Conservation (phyloP, 202 grass and related monocot genomes). For the Panicum virgatum region DNA sequence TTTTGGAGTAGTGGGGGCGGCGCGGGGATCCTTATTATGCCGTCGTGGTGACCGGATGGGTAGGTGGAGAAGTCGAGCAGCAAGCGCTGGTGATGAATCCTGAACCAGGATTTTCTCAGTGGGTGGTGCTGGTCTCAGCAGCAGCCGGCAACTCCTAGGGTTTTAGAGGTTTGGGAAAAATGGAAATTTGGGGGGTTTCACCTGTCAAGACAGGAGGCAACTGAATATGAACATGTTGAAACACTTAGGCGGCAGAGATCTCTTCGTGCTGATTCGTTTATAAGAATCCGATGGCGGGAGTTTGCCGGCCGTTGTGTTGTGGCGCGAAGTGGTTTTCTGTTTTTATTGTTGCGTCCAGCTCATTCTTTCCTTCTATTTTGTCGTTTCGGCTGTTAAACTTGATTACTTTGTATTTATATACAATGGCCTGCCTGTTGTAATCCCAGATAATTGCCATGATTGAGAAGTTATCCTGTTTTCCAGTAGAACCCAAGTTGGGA, state of each 20-base stretch:
- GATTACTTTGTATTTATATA: neutral
- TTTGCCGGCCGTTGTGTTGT: neutral
- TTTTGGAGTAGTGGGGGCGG: neutral
- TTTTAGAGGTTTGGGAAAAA: conserved; percentile 19
- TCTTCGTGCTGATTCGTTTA: neutral
- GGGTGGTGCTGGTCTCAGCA: neutral
- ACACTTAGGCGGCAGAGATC: neutral
- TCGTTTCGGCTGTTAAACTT: neutral
- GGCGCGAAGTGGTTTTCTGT: neutral
- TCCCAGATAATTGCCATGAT: neutral
- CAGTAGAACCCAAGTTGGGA: neutral
- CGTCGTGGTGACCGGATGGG: neutral
- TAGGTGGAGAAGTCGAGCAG: conserved; percentile 9
- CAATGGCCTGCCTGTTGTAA: neutral
- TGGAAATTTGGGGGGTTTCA: neutral
- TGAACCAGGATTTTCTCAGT: neutral
- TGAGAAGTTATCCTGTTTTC: neutral
- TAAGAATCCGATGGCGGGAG: neutral
- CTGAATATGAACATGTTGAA: neutral
- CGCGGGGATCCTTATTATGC: neutral
- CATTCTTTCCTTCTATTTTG: neutral
- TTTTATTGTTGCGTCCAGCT: neutral
- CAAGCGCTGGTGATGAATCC: neutral
- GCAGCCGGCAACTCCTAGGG: conserved; percentile 30
- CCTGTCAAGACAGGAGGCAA: neutral